phyloP scores from a whole-genome alignment of 2,329 filamentous ascomycete genomes.

The Raffaelea ambrosiae region DNA sequence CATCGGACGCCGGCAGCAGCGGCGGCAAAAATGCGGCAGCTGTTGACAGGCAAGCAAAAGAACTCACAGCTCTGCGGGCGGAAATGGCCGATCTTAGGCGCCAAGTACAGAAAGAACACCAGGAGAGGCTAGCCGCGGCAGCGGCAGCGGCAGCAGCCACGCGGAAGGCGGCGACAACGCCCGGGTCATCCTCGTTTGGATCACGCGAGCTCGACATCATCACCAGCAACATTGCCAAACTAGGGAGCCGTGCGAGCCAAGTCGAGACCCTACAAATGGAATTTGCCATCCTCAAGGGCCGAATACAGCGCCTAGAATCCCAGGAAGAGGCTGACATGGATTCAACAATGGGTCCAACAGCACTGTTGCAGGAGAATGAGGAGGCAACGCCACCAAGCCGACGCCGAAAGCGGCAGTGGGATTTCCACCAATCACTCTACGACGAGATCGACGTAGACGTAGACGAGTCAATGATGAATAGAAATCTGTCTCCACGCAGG shows the following conservation, averaged over 20 bases:
- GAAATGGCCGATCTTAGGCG: constrained; percentile 24
- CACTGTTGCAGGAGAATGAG: background rate
- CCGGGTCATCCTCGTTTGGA: constrained; percentile 12
- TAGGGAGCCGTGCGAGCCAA: constrained; percentile 27
- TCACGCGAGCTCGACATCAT: constrained; percentile 30
- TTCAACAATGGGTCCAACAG: background rate
- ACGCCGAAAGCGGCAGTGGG: background rate
- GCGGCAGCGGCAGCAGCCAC: background rate
- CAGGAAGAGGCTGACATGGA: no score
- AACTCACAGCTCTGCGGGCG: constrained; percentile 21
- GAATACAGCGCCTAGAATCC: constrained; percentile 25
- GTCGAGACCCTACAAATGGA: constrained; percentile 33
- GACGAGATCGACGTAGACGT: no score
- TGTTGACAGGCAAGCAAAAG: constrained; percentile 19
- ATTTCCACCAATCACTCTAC: background rate
- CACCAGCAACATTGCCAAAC: constrained; percentile 27
- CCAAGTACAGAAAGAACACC: constrained; percentile 19
- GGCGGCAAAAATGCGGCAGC: constrained; percentile 10
- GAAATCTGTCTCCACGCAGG: no score
- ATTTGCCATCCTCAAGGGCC: constrained; percentile 28
- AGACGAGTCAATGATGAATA: no score
- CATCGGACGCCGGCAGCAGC: constrained; percentile 2
- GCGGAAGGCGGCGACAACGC: constrained; percentile 1
- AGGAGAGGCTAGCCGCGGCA: background rate
- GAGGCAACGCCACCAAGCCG: background rate